phyloP scores from a whole-genome alignment of 768 basidiomycete species.

The Brasilioporus rufonigricans region DNA sequence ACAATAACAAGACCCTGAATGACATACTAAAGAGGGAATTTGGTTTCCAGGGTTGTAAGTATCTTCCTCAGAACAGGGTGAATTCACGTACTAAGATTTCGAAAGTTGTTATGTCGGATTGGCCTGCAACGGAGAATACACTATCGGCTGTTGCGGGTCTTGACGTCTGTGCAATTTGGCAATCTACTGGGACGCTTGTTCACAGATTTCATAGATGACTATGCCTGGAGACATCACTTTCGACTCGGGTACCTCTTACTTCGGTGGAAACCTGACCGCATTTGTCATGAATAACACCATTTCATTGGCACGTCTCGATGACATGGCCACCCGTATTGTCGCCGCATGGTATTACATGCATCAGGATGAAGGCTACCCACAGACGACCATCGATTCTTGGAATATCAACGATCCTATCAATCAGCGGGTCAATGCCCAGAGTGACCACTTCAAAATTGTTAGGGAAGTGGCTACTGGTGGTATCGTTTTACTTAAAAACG shows the following conservation, averaged over 20 bases:
- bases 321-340: slow-evolving; percentile 71
- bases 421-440: slow-evolving; percentile 55
- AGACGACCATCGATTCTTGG: slow-evolving; percentile 28
- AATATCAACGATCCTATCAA: slow-evolving; percentile 29
- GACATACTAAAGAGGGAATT: slow-evolving; percentile 64
- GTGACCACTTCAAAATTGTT: slow-evolving; percentile 49
- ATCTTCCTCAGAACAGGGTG: neutral
- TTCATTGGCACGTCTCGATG: slow-evolving; percentile 54
- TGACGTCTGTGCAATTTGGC: slow-evolving; percentile 42
- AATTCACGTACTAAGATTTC: neutral
- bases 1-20: slow-evolving; percentile 58
- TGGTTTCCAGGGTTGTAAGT: slow-evolving; percentile 61
- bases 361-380: slow-evolving; percentile 32
- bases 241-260: slow-evolving; percentile 43
- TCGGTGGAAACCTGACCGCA: slow-evolving; percentile 56
- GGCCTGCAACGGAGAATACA: slow-evolving; percentile 54
- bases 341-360: slow-evolving; percentile 54
- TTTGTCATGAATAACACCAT: slow-evolving; percentile 63
- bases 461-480: slow-evolving; percentile 65
- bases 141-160: slow-evolving; percentile 57
- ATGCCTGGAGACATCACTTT: slow-evolving; percentile 64
- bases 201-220: slow-evolving; percentile 49
- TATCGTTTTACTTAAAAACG: slow-evolving; percentile 69
- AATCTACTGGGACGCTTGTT: neutral
- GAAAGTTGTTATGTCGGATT: slow-evolving; percentile 57